Evolutionary conservation across 2,329 filamentous ascomycete species (phyloP).

Genomic region (Cercospora sp.): DNA sequence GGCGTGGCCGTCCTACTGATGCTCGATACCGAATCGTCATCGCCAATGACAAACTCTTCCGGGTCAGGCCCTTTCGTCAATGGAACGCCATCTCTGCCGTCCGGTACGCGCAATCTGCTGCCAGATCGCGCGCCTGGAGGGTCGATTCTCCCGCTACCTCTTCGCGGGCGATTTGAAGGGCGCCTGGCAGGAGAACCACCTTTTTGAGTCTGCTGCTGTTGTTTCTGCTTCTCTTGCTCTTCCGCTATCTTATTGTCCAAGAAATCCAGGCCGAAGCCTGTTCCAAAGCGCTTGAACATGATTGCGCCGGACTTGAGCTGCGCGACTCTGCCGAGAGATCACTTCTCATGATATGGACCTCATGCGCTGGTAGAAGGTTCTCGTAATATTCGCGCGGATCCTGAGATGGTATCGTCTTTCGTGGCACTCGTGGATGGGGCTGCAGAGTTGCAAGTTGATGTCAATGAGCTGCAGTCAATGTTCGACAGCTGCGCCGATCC

Average conservation of each 20-base stretch:
- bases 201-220: conserved; percentile 28
- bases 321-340: conserved; percentile 13
- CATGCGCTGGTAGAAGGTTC: not conserved
- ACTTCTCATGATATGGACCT: conserved; percentile 23
- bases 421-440: not conserved
- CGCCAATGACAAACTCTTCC: conserved; percentile 83
- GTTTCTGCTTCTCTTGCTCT: conserved; percentile 78
- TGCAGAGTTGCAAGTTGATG: not conserved
- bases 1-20: conserved; percentile 64
- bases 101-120: conserved; percentile 31
- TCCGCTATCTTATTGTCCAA: conserved; percentile 71
- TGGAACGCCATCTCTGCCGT: conserved; percentile 18
- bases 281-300: conserved; percentile 34
- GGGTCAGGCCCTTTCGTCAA: conserved; percentile 67
- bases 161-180: conserved; percentile 46
- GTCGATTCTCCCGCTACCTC: conserved; percentile 42
- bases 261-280: conserved; percentile 42
- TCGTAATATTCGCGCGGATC: not conserved
- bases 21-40: conserved; percentile 66
- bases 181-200: conserved; percentile 36
- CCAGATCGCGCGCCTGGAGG: conserved; percentile 32
- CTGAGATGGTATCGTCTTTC: not conserved
- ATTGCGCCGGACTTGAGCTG: conserved; percentile 27
- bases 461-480: conserved; percentile 5
- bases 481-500: not conserved